Base-by-base conservation (phyloP, 441 rosid species). In the Erodium trifolium region DNA sequence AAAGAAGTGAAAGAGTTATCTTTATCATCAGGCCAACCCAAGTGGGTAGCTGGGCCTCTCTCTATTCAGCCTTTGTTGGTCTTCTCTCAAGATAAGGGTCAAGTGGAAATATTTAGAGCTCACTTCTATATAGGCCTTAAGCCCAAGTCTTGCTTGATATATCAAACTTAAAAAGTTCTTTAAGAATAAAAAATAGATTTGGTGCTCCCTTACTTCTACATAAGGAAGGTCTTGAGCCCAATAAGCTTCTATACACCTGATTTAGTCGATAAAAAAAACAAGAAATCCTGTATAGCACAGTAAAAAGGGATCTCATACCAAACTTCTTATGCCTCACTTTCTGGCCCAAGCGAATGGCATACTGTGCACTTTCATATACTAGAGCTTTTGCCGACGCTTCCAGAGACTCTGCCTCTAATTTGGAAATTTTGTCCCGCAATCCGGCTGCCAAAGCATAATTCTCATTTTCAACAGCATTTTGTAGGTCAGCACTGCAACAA, bases 331-430 rank as follows among this genome's bases (percentile, higher is more conserved):
- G 99, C 75, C 65, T 85, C 81, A 90, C 87, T 86, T 87, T 92
- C 85, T 94, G 99, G 63, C 99, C 99, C 76, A 94, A 79, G 29
- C 96, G 97, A 77, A 90, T 90, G 16, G 84, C 86, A 79, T 86
- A 94, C 57, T 85, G 75, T 10, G 86, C 88, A 43, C 84, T 94
- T 78, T 87, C 98, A 82, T 82, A 81, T 19, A 79, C 92, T 82
- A 90, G 82, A 64, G 96, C 96, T 83, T 82, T 88, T 6, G 89
- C 97, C 70, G 97, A 87, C 35, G 85, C 96, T 80, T 92, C 96
- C 76, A 91, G 78, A 37, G 97, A 87, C 69, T 92, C 97, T 65
- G 93, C 87, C 79, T 94, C 99, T 60, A 90, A 75, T 79, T 83
- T 84, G 68, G 89, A 87, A 76, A 90, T 90, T 63, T 83, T 82